These are phyloP conservation scores for Thoreauomyces humboldtii DNA, from an alignment of 192 early-diverging fungal genomes.

Conservation along the genomic window DNA sequence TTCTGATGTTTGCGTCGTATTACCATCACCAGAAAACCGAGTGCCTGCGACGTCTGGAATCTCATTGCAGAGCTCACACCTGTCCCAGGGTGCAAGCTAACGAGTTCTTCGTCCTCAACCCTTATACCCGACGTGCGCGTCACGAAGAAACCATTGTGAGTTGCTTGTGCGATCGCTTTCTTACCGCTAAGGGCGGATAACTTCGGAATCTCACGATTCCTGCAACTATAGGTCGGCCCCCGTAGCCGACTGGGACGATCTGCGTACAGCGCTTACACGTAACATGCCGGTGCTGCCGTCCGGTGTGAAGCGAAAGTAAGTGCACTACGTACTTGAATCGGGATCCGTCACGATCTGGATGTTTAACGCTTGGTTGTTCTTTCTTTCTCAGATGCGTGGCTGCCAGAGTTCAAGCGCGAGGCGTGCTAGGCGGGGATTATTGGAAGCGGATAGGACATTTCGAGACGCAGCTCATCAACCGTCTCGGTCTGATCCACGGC, in stretches of 20 bases:
- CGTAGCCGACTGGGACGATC: constrained; percentile 30
- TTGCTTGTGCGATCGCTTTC: too few relatives aligned
- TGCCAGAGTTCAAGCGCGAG: constrained; percentile 32
- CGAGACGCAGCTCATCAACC: constrained; percentile 8
- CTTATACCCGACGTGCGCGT: not conserved
- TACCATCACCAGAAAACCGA: not conserved
- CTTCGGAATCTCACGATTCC: too few relatives aligned
- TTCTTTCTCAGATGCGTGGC: constrained; percentile 18
- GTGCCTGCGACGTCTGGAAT: constrained; percentile 15
- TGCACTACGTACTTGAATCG: not conserved
- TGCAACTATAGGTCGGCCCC: not conserved
- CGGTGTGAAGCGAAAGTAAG: constrained; percentile 20
- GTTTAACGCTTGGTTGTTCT: not conserved
- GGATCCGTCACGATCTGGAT: not conserved
- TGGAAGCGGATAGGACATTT: constrained; percentile 17
- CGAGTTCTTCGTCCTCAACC: constrained; percentile 18
- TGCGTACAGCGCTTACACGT: constrained; percentile 21
- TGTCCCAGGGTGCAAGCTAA: constrained; percentile 30
- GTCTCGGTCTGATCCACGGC: constrained; percentile 6
- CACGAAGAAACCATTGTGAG: too few relatives aligned
- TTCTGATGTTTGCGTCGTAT: not conserved
- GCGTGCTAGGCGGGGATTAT: constrained; percentile 32
- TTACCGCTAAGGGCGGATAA: too few relatives aligned
- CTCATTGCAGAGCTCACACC: constrained; percentile 22
- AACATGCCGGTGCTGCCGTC: constrained; percentile 26